phyloP scores from a whole-genome alignment of 805 yeast species.

The Yamadazyma sp. region DNA sequence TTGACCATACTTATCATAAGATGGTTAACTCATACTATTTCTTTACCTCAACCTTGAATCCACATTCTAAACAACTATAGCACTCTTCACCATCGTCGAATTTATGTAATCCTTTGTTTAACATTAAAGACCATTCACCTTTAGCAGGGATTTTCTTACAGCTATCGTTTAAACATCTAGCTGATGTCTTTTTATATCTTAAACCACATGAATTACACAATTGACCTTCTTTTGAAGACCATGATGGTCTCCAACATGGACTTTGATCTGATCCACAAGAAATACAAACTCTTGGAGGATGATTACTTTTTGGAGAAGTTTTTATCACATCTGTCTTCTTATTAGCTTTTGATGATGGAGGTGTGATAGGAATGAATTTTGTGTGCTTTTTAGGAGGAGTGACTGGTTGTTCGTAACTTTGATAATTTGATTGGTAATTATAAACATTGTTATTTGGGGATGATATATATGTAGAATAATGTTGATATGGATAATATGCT shows the following conservation, averaged over 20 bases:
- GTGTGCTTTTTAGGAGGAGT: conserved; percentile 20
- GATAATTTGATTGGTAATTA: conserved; percentile 9
- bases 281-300: conserved; percentile 61
- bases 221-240: conserved; percentile 91
- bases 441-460: conserved; percentile 13
- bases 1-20: too few relatives aligned
- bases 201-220: conserved; percentile 95
- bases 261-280: conserved; percentile 89
- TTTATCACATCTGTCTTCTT: conserved; percentile 31
- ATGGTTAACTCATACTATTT: conserved; percentile 16
- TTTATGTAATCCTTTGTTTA: conserved; percentile 52
- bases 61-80: conserved; percentile 42
- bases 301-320: conserved; percentile 32
- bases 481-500: conserved; percentile 9
- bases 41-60: conserved; percentile 40
- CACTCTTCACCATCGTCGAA: conserved; percentile 41
- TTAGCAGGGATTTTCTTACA: conserved; percentile 94
- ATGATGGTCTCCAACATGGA: conserved; percentile 98
- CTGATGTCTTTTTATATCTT: conserved; percentile 90
- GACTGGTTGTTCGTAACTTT: conserved; percentile 11
- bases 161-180: conserved; percentile 71
- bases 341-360: conserved; percentile 29
- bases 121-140: conserved; percentile 91
- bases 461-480: conserved; percentile 8
- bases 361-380: conserved; percentile 41